Percentiles rank a stretch among this genome's conserved stretches.
Evolutionary conservation across 768 basidiomycete genomes (phyloP).

Genomic region (Podaxis carcinomalis): DNA sequence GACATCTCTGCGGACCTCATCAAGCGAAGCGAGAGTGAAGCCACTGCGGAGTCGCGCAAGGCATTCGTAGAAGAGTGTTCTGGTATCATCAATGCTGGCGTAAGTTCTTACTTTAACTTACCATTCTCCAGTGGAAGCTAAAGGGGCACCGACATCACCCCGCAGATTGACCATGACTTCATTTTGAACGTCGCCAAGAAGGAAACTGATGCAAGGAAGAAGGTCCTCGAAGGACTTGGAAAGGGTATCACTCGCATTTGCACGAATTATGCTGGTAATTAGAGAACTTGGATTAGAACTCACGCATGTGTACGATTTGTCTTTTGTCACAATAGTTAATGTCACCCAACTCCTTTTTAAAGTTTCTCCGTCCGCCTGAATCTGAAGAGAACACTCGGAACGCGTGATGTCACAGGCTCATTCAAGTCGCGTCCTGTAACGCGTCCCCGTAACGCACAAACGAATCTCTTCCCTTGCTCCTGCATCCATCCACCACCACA

Average conservation of each 20-base stretch:
- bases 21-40: conserved; percentile 47
- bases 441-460: background rate
- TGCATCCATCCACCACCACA: conserved; percentile 1
- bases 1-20: conserved; percentile 53
- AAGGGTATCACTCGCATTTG: conserved; percentile 62
- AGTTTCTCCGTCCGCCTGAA: background rate
- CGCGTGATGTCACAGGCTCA: conserved; percentile 7
- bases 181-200: conserved; percentile 58
- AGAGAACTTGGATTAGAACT: background rate
- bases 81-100: conserved; percentile 30
- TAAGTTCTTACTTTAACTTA: conserved; percentile 15
- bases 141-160: conserved; percentile 20
- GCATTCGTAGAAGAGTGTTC: conserved; percentile 48
- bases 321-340: background rate
- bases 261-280: conserved; percentile 27
- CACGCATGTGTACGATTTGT: background rate
- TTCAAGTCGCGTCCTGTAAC: background rate
- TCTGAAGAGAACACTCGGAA: background rate
- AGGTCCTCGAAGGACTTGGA: conserved; percentile 64
- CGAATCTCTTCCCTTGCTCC: background rate
- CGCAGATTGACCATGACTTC: conserved; percentile 66
- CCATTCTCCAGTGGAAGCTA: conserved; percentile 1
- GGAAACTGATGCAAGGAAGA: conserved; percentile 65
- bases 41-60: conserved; percentile 48
- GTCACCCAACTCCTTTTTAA: conserved; percentile 1